Evolutionary conservation across 805 yeast species (phyloP).

Genomic region (Candida morakotiae): DNA sequence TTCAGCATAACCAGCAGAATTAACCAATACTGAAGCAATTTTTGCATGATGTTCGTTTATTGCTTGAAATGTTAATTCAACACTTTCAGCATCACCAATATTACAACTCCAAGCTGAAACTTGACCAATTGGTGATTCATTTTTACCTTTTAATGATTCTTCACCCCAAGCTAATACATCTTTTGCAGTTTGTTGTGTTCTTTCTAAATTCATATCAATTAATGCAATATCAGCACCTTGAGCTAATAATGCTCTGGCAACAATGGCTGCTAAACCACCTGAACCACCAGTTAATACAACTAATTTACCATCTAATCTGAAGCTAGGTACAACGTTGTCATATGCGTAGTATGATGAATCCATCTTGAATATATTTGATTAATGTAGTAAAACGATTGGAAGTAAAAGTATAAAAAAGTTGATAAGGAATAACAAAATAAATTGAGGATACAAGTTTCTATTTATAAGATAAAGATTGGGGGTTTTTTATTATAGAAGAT

Average conservation of each 20-base stretch:
- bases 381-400: background rate
- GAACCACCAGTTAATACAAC: slow-evolving; percentile 80
- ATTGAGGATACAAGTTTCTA: no score
- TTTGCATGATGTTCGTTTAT: slow-evolving; percentile 56
- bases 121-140: slow-evolving; percentile 29
- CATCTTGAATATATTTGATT: slow-evolving; percentile 11
- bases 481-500: background rate
- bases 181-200: slow-evolving; percentile 53
- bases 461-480: no score
- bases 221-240: slow-evolving; percentile 78
- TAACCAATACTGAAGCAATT: slow-evolving; percentile 61
- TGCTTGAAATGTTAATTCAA: slow-evolving; percentile 49
- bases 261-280: slow-evolving; percentile 68
- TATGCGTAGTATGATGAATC: slow-evolving; percentile 23
- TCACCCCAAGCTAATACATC: slow-evolving; percentile 46
- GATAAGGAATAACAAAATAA: background rate
- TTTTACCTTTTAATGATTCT: slow-evolving; percentile 32
- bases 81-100: slow-evolving; percentile 60
- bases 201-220: slow-evolving; percentile 61
- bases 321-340: slow-evolving; percentile 53
- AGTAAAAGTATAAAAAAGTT: background rate
- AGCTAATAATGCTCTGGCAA: slow-evolving; percentile 63
- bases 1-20: slow-evolving; percentile 85
- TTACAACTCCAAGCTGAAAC: slow-evolving; percentile 71
- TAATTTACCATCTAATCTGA: slow-evolving; percentile 65